Evolutionary conservation across 805 yeast species (phyloP), one percentile per base, ranked within the genome.

Genomic region (Candida dajiaensis): DNA sequence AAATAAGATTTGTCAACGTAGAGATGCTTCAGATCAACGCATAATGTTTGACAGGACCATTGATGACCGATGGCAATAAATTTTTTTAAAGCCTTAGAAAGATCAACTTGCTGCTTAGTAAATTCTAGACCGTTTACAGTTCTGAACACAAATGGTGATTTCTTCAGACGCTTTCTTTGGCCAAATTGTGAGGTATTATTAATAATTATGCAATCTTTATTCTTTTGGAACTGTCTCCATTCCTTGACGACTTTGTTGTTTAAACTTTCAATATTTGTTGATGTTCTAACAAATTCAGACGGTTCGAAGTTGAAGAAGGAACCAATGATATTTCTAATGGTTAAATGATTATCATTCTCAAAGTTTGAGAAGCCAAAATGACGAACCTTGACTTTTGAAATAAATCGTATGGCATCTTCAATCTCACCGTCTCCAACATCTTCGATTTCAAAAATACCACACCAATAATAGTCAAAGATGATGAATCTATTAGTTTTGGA

Each of bases 11-110:
- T 42, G 31, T 58, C 59, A 1, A 22, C 9, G 38, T 44, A 60
- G 10, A 60, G 38, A 16, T 53, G 50, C 38, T 46, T 48, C 13
- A 52, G 21, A 43, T 58, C 55, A n/a, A 58, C 50, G 3, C 44
- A 26, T 3, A 60, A 22, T 0, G 64, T 60, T 44, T 60, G 64
- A 41, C 62, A 60, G 1, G 63, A 56, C 64, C 64, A 60, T 2
- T 37, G 31, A 19, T 47, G 36, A 0, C 63, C 63, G 36, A 60
- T 51, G 3, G 63, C 61, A 15, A 55, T 45, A 26, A 52, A 52
- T 7, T 44, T 38, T 2, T 49, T 10, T 2, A 55, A 35, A 2
- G 57, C 38, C 15, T 40, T 45, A 3, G 50, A 54, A 7, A 60
- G 36, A 38, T 56, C 55, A 19, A 56, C 62, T 4, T 37, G 4